Conservation (phyloP, 495 filamentous ascomycete species). For the Neurospora sp. region DNA sequence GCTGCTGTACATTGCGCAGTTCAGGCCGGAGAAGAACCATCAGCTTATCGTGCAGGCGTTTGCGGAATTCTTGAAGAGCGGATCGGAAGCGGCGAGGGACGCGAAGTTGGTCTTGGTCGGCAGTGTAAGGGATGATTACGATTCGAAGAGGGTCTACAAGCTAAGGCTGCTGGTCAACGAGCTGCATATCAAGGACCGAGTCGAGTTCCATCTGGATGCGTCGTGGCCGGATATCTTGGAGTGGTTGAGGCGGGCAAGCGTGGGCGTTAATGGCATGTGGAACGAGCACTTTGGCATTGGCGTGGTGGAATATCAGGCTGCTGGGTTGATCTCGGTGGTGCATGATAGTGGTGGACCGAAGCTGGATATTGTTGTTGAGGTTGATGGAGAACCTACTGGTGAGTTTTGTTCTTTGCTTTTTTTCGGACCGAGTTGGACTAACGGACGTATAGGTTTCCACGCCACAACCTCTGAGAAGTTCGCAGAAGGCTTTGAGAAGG, state of each 20-base stretch:
- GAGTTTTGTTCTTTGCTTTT: constrained; percentile 7
- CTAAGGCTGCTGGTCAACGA: constrained; percentile 83
- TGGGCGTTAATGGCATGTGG: constrained; percentile 98
- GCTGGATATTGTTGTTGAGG: constrained; percentile 75
- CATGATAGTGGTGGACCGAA: constrained; percentile 89
- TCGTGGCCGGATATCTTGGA: constrained; percentile 75
- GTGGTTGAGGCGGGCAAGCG: constrained; percentile 59
- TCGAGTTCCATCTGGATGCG: constrained; percentile 82
- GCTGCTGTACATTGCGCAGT: constrained; percentile 90
- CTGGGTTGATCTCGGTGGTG: constrained; percentile 82
- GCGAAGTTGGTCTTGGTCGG: constrained; percentile 75
- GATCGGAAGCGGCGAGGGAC: constrained; percentile 31
- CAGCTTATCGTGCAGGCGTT: constrained; percentile 74
- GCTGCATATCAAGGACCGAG: constrained; percentile 68
- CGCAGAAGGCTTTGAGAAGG: constrained; percentile 66
- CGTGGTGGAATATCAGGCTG: constrained; percentile 96
- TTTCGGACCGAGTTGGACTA: neutral
- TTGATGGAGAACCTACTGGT: constrained; percentile 69
- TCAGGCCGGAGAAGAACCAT: constrained; percentile 96
- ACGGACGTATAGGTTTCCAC: constrained; percentile 57
- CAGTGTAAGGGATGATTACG: constrained; percentile 71
- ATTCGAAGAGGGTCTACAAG: constrained; percentile 83
- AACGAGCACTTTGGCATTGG: constrained; percentile 99
- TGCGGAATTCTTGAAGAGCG: constrained; percentile 48
- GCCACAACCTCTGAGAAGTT: constrained; percentile 69